Base-by-base conservation (phyloP, 306 rosid species). In the Citrullus amarus region DNA sequence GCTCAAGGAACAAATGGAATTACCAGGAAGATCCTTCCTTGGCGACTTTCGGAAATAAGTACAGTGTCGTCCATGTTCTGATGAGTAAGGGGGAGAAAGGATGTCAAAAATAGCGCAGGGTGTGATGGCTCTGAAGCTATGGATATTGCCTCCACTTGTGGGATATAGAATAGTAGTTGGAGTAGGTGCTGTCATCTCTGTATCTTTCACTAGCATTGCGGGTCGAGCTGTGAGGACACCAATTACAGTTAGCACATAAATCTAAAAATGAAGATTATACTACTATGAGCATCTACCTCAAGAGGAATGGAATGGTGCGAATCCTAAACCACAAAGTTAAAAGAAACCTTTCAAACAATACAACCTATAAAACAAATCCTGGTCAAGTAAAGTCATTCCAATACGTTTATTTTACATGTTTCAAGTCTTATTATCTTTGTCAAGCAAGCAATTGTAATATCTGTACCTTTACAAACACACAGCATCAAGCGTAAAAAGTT, bases 91-190 rank as follows among this genome's bases (percentile, higher is more conserved):
- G 1, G 99, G 99, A 61, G 96, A 82, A 43, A 92, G 78, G 81
- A 96, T 88, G 86, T 96, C 99, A 50, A 96, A 88, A 82, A 96
- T 80, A n/a, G 99, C 99, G 43, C 99, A 96, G 6, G 98, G 99
- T 68, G 98, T 92, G 67, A 86, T 38, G 22, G 99, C 99, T 86
- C 83, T 84, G 81, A 96, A 96, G 83, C 87, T 85, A 84, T 96
- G 99, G 78, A 96, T 90, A 81, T 96, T 92, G 83, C 99, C 99
- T 65, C 99, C 99, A 60, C 84, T 88, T 25, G 90, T 86, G 6
- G 99, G 99, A 81, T 91, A 92, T 62, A 96, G 96, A 80, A 90
- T 70, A 36, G 99, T 92, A 18, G 98, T 87, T 6, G 93, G 92
- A 81, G 76, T 85, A 1, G 98, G 98, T 2, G 98, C 97, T 3